Evolutionary conservation across 352 stramenopile species (phyloP), one percentile per base, ranked within the genome.

Genomic region (Phytophthora syringae): DNA sequence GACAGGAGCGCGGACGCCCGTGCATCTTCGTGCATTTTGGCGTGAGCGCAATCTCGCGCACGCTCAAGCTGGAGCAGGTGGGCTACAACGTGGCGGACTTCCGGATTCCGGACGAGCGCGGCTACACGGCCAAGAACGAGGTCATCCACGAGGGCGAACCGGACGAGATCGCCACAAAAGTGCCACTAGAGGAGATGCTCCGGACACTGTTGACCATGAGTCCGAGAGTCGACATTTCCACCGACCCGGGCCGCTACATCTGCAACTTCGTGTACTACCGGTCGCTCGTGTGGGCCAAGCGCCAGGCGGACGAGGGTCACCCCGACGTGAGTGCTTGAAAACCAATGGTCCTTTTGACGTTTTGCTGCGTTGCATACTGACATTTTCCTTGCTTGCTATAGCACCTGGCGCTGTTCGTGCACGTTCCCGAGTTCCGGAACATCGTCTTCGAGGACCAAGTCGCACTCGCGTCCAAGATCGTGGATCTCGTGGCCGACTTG

Each of bases 181-280:
- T 94, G 36, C 83, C 84, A 15, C 57, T 95, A 10, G 80, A 86
- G 1, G 70, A 91, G 7, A 65, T 95, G 62, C 62, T 88, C 24
- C 64, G 45, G 28, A 64, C 47, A 22, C 55, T 90, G 56, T 63
- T 74, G 47, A 40, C 48, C 2, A 44, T 79, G 18, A 69, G 78
- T 25, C 52, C 74, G 30, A 67, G 66, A 15, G 60, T 85, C 9
- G 53, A 27, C 5, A 74, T 95, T 44, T 95, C 87, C 13, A 90
- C 59, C 11, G 82, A 95, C 59, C 85, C 85, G 1, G 87, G 87
- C 6, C 74, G 87, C 21, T 95, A 93, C 73, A 92, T 95, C 56
- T 95, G 87, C 74, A 95, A 95, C 70, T 93, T 79, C 60, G 86
- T 93, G 15, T 95, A 92, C 77, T 95, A 83, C 64, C 65, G 79